Evolutionary conservation across 2,329 filamentous ascomycete species (phyloP).

Genomic region (Escovopsis weberi): DNA sequence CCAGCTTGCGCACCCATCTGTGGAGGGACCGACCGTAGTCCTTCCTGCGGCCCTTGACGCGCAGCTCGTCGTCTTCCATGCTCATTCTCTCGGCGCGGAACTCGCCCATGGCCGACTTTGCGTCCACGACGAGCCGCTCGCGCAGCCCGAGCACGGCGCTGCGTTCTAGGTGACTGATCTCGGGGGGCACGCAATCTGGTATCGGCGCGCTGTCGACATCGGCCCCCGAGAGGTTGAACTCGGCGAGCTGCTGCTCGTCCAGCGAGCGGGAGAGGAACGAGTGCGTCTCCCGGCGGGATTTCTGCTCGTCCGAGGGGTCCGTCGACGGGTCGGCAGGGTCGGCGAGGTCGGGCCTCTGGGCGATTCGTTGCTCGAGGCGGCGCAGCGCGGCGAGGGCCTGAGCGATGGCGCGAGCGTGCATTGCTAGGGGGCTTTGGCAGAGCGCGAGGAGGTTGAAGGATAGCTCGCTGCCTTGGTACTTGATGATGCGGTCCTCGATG

Average conservation of each 20-base stretch:
- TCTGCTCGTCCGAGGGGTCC: conserved; percentile 6
- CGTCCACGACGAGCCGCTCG: conserved; percentile 24
- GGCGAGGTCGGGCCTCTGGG: conserved; percentile 8
- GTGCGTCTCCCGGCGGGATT: no score
- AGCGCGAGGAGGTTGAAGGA: conserved; percentile 70
- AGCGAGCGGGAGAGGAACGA: conserved; percentile 1
- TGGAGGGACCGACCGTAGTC: conserved; percentile 59
- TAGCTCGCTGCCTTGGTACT: conserved; percentile 48
- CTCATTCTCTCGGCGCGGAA: conserved; percentile 33
- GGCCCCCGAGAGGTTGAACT: conserved; percentile 15
- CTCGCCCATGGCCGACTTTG: conserved; percentile 26
- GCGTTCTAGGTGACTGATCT: conserved; percentile 14
- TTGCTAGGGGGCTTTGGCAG: conserved; percentile 47
- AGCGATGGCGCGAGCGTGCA: conserved; percentile 32
- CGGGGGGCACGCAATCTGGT: conserved; percentile 5
- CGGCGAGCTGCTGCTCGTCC: conserved; percentile 12
- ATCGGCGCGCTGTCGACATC: conserved; percentile 12
- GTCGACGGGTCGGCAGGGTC: conserved; percentile 5
- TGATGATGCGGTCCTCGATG: conserved; percentile 52
- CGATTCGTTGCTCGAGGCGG: conserved; percentile 21
- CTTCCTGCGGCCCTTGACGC: conserved; percentile 40
- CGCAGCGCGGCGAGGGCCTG: conserved; percentile 25
- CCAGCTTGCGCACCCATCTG: conserved; percentile 53
- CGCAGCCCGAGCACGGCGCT: conserved; percentile 14
- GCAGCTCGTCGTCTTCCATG: conserved; percentile 33